These are phyloP conservation scores for Tylopilus sp. DNA, from an alignment of 768 basidiomycete species.

Conservation along the genomic window DNA sequence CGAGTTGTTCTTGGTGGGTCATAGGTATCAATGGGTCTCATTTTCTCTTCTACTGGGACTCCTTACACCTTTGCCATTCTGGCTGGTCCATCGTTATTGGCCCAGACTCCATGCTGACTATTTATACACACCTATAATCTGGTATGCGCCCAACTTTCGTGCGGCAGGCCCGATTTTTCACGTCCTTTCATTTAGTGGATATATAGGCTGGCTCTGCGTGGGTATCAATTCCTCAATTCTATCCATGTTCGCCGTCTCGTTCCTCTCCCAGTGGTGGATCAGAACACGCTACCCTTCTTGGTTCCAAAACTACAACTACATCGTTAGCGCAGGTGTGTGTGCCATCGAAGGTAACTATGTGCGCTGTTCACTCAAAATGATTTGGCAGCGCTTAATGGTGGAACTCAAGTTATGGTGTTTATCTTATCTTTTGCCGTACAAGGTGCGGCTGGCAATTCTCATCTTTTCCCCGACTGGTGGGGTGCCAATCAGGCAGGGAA, in stretches of 20 bases:
- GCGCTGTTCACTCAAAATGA: not conserved
- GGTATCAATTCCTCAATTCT: constrained; percentile 28
- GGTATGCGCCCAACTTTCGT: constrained; percentile 13
- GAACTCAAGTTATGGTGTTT: constrained; percentile 51
- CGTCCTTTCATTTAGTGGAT: constrained; percentile 7
- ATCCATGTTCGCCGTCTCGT: constrained; percentile 18
- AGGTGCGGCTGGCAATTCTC: constrained; percentile 45
- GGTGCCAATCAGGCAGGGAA: constrained; percentile 53
- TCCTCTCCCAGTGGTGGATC: constrained; percentile 36
- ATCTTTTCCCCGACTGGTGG: constrained; percentile 56
- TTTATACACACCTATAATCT: constrained; percentile 32
- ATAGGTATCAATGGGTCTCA: constrained; percentile 39
- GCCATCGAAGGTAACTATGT: no score
- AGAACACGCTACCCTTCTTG: constrained; percentile 34
- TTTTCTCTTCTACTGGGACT: constrained; percentile 34
- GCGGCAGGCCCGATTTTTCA: not conserved
- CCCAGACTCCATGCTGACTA: constrained; percentile 30
- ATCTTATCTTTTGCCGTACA: constrained; percentile 48
- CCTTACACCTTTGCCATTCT: constrained; percentile 38
- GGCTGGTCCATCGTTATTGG: constrained; percentile 35
- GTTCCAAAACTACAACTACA: constrained; percentile 38
- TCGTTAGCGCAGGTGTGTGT: constrained; percentile 39
- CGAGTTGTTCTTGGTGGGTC: constrained; percentile 31
- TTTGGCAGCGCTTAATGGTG: constrained; percentile 34
- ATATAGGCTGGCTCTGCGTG: constrained; percentile 11